phyloP scores from a whole-genome alignment of 2,329 filamentous ascomycete genomes.

The Pseudocercospora musae region DNA sequence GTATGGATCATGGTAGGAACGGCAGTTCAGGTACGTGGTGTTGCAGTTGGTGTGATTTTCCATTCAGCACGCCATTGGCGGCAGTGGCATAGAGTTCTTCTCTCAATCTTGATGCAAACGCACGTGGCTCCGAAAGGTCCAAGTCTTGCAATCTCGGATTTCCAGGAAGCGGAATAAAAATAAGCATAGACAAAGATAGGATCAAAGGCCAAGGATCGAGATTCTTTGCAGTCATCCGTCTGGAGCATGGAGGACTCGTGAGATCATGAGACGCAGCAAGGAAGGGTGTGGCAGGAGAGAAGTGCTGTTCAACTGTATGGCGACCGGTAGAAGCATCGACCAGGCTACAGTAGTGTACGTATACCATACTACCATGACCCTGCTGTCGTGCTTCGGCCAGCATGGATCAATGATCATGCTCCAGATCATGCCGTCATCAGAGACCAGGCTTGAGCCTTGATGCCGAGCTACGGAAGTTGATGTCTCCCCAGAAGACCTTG shows the following conservation, averaged over 20 bases:
- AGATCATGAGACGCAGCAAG: neutral
- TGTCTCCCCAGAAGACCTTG: neutral
- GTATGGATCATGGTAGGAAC: neutral
- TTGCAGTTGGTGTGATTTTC: neutral
- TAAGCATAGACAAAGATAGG: neutral
- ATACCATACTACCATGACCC: neutral
- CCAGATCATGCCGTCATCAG: neutral
- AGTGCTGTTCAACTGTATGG: neutral
- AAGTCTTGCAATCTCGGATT: constrained; percentile 1
- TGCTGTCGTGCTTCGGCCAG: neutral
- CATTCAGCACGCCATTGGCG: neutral
- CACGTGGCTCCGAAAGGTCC: constrained; percentile 2
- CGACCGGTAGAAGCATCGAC: neutral
- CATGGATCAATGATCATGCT: neutral
- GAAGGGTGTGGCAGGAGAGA: neutral
- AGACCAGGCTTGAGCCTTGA: neutral
- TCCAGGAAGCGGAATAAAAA: neutral
- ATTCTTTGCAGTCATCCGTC: neutral
- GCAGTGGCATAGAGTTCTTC: neutral
- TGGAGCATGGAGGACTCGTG: neutral
- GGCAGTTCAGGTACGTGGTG: neutral
- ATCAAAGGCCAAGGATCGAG: neutral
- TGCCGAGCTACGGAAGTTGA: neutral
- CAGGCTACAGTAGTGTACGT: neutral
- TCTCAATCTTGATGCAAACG: neutral